Conservation (phyloP, 805 yeast genomes). For the Saccharomyces cerevisiae region DNA sequence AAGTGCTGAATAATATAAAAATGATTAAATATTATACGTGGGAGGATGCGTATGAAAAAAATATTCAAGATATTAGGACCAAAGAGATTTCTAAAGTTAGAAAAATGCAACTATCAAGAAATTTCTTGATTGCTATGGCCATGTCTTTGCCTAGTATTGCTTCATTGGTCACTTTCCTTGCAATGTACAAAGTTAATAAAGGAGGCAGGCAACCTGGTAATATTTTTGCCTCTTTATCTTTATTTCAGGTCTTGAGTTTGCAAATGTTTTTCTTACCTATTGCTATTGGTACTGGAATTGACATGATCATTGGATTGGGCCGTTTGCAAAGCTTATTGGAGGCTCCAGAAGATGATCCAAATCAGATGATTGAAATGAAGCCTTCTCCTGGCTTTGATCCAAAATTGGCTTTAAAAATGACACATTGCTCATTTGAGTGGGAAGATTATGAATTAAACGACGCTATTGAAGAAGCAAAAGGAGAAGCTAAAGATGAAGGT, state of each 20-base stretch:
- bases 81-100: conserved; percentile 56
- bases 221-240: conserved; percentile 61
- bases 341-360: conserved; percentile 33
- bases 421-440: conserved; percentile 61
- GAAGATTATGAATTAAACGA: conserved; percentile 38
- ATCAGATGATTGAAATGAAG: conserved; percentile 10
- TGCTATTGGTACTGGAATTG: conserved; percentile 60
- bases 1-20: conserved; percentile 68
- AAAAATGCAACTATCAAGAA: conserved; percentile 57
- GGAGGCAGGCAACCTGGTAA: conserved; percentile 44
- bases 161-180: conserved; percentile 53
- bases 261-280: conserved; percentile 65
- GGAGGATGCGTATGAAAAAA: conserved; percentile 69
- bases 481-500: conserved; percentile 15
- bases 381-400: conserved; percentile 14
- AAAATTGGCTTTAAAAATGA: conserved; percentile 40
- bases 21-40: conserved; percentile 84
- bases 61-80: conserved; percentile 47
- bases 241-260: conserved; percentile 53
- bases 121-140: conserved; percentile 55
- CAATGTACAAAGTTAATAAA: conserved; percentile 38
- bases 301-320: conserved; percentile 53
- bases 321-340: conserved; percentile 50
- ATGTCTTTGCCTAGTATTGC: conserved; percentile 61
- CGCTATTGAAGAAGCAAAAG: conserved; percentile 24